Conservation (phyloP, 75 land plant genomes). For the Gnetum montanum region DNA sequence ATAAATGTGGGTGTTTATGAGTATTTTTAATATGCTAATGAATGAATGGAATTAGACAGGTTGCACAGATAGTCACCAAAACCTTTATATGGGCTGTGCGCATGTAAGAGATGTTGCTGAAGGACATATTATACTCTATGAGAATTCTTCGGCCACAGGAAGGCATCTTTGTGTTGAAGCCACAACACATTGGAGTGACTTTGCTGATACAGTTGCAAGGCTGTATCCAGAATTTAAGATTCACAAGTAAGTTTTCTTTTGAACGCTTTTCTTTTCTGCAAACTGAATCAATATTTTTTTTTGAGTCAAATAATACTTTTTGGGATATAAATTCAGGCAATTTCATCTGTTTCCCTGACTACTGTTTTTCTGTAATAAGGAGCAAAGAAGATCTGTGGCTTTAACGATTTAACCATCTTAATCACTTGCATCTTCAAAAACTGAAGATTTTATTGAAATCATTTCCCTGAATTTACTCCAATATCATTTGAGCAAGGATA, state of each 20-base stretch:
- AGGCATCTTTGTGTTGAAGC: conserved; percentile 77
- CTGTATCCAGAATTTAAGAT: conserved; percentile 64
- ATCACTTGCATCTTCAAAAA: too few relatives aligned
- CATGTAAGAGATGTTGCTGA: conserved; percentile 83
- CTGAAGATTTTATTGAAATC: too few relatives aligned
- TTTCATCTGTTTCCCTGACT: too few relatives aligned
- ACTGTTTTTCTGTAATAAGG: too few relatives aligned
- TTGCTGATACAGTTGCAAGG: conserved; percentile 55
- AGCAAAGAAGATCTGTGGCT: too few relatives aligned
- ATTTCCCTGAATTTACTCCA: too few relatives aligned
- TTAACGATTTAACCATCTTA: too few relatives aligned
- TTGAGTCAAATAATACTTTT: too few relatives aligned
- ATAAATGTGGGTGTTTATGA: too few relatives aligned
- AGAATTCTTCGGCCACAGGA: conserved; percentile 60
- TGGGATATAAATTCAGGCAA: too few relatives aligned
- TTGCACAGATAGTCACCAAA: conserved; percentile 29
- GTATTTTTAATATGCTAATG: too few relatives aligned
- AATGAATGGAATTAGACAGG: conserved; percentile 56
- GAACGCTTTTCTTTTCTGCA: background rate
- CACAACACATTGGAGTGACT: conserved; percentile 55
- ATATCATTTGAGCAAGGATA: too few relatives aligned
- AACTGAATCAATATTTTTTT: background rate
- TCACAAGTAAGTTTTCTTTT: conserved; percentile 30
- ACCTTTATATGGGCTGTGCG: conserved; percentile 60
- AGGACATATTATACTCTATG: conserved; percentile 77